A percentile compares a stretch with the other conserved stretches of the same genome.
These are phyloP conservation scores for Pseudocercospora crystallina DNA, from an alignment of 2,329 filamentous ascomycete species.

Conservation along the genomic window DNA sequence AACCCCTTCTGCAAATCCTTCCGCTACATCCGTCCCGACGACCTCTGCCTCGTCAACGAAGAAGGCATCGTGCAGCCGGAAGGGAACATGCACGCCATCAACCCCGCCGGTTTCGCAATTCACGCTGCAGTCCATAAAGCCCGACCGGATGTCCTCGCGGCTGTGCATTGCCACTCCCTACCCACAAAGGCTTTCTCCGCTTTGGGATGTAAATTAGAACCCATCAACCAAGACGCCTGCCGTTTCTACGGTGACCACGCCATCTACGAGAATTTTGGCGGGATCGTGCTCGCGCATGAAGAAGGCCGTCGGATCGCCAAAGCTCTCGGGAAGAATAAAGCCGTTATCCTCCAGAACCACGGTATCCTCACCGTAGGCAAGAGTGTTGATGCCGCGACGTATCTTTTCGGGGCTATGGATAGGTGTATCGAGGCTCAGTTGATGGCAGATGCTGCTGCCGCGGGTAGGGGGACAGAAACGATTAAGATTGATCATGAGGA, in stretches of 20 bases:
- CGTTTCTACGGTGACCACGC: constrained; percentile 37
- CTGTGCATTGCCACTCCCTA: constrained; percentile 41
- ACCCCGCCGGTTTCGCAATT: constrained; percentile 45
- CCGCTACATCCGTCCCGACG: constrained; percentile 38
- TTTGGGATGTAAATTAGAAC: constrained; percentile 41
- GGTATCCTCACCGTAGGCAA: constrained; percentile 43
- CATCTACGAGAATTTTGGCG: constrained; percentile 43
- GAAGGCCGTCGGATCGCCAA: constrained; percentile 43
- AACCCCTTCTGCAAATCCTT: constrained; percentile 45
- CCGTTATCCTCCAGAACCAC: constrained; percentile 39
- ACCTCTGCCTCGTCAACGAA: constrained; percentile 44
- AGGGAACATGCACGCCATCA: constrained; percentile 38
- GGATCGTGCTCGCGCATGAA: constrained; percentile 42
- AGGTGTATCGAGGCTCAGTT: constrained; percentile 38
- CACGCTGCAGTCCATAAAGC: constrained; percentile 40
- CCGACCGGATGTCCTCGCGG: constrained; percentile 43
- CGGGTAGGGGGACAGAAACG: constrained; percentile 60
- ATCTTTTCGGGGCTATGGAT: constrained; percentile 39
- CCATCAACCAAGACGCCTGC: constrained; percentile 43
- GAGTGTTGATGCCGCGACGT: constrained; percentile 34
- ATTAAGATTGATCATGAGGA: constrained; percentile 67
- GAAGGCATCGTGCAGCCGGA: constrained; percentile 42
- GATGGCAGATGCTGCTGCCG: constrained; percentile 58
- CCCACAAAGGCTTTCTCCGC: constrained; percentile 43
- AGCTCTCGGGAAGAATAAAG: constrained; percentile 38